Percentiles rank a stretch among this genome's conserved stretches.
Evolutionary conservation across 1,284 basidiomycete genomes (phyloP).

Genomic region (Sporisorium scitamineum): DNA sequence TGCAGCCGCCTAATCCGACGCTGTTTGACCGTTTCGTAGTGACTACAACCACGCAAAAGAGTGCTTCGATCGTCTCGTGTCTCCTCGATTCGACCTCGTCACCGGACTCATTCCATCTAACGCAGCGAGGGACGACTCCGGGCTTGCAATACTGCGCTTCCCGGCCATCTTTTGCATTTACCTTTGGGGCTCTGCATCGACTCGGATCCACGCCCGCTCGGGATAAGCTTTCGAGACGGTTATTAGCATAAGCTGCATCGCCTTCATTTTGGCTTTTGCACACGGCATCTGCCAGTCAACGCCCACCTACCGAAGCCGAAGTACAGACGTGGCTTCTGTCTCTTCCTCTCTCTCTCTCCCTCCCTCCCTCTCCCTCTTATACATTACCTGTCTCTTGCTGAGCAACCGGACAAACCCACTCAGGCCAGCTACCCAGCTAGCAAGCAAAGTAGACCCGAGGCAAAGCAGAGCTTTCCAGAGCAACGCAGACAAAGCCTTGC

Average conservation of each 20-base stretch:
- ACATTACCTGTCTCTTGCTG: background rate
- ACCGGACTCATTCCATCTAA: too few species aligned
- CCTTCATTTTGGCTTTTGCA: constrained; percentile 19
- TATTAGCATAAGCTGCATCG: constrained; percentile 6
- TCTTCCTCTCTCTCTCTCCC: constrained; percentile 1
- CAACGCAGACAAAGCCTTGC: background rate
- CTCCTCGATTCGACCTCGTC: background rate
- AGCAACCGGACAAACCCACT: background rate
- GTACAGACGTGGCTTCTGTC: constrained; percentile 13
- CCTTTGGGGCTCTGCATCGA: background rate
- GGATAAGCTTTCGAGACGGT: constrained; percentile 16
- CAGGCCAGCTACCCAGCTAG: background rate
- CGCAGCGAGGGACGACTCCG: background rate
- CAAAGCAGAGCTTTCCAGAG: background rate
- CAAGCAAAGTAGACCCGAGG: constrained; percentile 8
- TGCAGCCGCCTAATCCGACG: background rate
- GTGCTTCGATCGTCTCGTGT: background rate
- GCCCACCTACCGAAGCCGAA: constrained; percentile 43
- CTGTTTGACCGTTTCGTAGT: background rate
- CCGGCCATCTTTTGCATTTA: background rate
- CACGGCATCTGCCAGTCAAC: constrained; percentile 41
- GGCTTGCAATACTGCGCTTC: background rate
- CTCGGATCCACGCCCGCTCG: constrained; percentile 21
- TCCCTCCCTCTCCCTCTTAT: background rate
- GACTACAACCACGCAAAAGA: too few species aligned